These are phyloP conservation scores for Lojkania enalia DNA, from an alignment of 2,329 filamentous ascomycete genomes.

Conservation along the genomic window DNA sequence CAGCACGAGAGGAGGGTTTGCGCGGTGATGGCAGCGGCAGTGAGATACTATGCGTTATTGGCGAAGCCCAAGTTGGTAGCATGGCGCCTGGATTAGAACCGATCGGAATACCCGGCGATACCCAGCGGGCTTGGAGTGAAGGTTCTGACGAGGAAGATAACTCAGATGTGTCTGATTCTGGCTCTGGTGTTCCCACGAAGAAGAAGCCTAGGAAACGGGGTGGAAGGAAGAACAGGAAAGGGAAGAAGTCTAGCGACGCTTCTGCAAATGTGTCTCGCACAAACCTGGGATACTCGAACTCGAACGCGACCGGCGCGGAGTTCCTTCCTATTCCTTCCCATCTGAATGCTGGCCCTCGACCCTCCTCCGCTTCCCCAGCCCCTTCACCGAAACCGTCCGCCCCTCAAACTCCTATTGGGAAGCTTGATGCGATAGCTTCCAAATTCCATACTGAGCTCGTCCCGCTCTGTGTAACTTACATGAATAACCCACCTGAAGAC, in stretches of 20 bases:
- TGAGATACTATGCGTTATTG: constrained; percentile 63
- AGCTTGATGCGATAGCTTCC: constrained; percentile 66
- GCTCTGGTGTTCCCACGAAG: constrained; percentile 25
- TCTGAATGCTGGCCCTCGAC: constrained; percentile 35
- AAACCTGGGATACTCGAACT: constrained; percentile 46
- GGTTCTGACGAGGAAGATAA: constrained; percentile 48
- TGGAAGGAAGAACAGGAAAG: constrained; percentile 50
- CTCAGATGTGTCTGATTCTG: constrained; percentile 31
- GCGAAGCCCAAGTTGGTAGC: constrained; percentile 53
- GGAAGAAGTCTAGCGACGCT: constrained; percentile 50
- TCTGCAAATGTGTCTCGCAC: constrained; percentile 35
- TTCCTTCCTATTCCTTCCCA: constrained; percentile 44
- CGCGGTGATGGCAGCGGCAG: constrained; percentile 59
- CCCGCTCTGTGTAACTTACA: constrained; percentile 67
- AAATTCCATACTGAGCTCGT: constrained; percentile 67
- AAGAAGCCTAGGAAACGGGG: constrained; percentile 41
- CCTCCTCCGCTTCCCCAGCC: constrained; percentile 39
- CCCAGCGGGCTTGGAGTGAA: constrained; percentile 30
- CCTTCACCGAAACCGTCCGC: constrained; percentile 30
- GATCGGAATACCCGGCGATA: constrained; percentile 37
- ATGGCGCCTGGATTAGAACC: constrained; percentile 45
- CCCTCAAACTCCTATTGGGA: constrained; percentile 52
- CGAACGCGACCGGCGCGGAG: constrained; percentile 38
- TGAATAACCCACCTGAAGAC: constrained; percentile 60
- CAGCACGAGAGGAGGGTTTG: constrained; percentile 62